Evolutionary conservation across 352 stramenopile species (phyloP), one percentile per base, ranked within the genome.

Genomic region (Phytopythium oedochilum): DNA sequence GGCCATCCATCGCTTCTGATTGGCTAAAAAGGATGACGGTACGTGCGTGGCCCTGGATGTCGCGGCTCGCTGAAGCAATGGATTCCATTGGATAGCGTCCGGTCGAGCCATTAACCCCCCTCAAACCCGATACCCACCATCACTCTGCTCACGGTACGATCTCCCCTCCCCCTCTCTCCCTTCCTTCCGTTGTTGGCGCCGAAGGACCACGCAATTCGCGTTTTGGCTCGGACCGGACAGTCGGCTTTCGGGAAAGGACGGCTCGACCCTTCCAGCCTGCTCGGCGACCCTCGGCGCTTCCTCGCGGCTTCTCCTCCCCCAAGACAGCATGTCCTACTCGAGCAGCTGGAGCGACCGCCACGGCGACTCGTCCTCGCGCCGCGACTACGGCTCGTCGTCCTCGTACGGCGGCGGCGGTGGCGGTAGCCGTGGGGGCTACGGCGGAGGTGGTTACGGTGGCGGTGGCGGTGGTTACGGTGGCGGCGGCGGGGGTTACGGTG

Each of bases 281-380:
- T n/a, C n/a, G n/a, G n/a, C n/a, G n/a, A n/a, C n/a, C n/a, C n/a
- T n/a, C n/a, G n/a, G n/a, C n/a, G n/a, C n/a, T n/a, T n/a, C n/a
- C n/a, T n/a, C n/a, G n/a, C n/a, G n/a, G n/a, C 3, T 18, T 26
- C 12, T 23, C 20, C 46, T 40, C 43, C 44, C 59, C 58, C 57
- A 69, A 35, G 40, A 38, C 10, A 52, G 32, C 54, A 52, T 28
- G 25, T 36, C 32, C 20, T 55, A 70, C 55, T 71, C 59, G 64
- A 62, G 47, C 47, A 53, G 87, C 63, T 78, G 74, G 63, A 68
- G 72, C 55, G 79, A 90, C 61, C 71, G 79, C 63, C 75, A 89
- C 68, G 68, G 63, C 59, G 79, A 92, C 57, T 90, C 78, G 57
- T 92, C 79, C 38, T 90, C 79, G 53, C 82, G 79, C 64, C 79